These are phyloP conservation scores for Scedosporium boydii DNA, from an alignment of 2,329 filamentous ascomycete species.

Conservation along the genomic window DNA sequence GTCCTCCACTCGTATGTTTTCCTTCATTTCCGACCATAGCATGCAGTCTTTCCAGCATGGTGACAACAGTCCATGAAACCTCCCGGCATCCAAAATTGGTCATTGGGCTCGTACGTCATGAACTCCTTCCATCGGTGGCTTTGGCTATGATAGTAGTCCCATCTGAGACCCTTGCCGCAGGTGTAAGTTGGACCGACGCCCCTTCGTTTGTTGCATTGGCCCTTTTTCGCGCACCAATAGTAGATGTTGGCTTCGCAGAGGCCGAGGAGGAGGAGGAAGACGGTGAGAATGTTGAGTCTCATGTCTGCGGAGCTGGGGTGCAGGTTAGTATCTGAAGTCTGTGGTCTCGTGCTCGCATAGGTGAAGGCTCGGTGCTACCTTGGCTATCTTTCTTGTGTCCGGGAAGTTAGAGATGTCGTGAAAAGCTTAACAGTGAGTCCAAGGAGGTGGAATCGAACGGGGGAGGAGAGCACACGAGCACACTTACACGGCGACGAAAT, in stretches of 20 bases:
- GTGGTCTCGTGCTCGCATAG: too few relatives aligned
- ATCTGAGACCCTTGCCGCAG: not conserved
- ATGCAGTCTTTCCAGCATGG: not conserved
- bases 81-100: not conserved
- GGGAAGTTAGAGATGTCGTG: too few relatives aligned
- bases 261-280: not conserved
- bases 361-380: too few relatives aligned
- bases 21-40: not conserved
- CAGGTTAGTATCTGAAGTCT: not conserved
- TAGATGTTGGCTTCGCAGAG: not conserved
- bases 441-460: too few relatives aligned
- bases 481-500: too few relatives aligned
- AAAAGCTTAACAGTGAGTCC: too few relatives aligned
- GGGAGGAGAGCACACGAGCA: too few relatives aligned
- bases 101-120: not conserved
- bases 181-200: not conserved
- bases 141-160: not conserved
- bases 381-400: too few relatives aligned
- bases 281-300: not conserved
- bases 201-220: not conserved
- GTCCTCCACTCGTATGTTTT: too few relatives aligned
- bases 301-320: not conserved
- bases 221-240: not conserved
- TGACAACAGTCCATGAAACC: not conserved
- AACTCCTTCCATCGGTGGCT: not conserved